Evolutionary conservation across 768 basidiomycete genomes (phyloP), one percentile per base, ranked within the genome.

Genomic region (Mycena indigotica): DNA sequence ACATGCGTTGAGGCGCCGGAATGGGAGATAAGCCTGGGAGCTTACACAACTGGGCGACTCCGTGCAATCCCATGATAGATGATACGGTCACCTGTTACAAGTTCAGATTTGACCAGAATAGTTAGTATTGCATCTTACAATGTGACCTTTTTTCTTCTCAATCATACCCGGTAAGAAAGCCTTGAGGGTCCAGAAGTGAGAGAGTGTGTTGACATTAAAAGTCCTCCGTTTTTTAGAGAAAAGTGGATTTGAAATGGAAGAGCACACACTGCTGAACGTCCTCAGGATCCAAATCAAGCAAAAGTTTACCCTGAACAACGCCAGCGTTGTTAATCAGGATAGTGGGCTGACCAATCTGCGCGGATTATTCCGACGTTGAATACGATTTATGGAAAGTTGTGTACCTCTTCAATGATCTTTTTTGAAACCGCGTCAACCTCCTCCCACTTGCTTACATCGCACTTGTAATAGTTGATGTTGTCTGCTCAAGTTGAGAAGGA

Each of bases 311-410:
- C 73, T 95, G 91, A 24, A 91, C 92, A 56, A 97, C 86, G 19
- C 95, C 97, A 0, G 96, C 97, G 68, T 96, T 98, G 75, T 98
- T 98, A 65, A 99, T 78, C 23, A 99, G 75, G 35, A 98, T 81
- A 0, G 97, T 97, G 0, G 92, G 92, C 57, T 90, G 81, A 3
- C 93, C 95, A 52, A 96, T 79, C 92, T 95, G 64, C 28, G 13
- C 25, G 23, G 52, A 44, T 25, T 39, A 28, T 16, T 49, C 21
- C 19, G 29, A 28, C 23, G 30, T 50, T 2, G 35, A 44, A 29
- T 21, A 26, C 21, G 29, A 5, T 10, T 25, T 41, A 5, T 23
- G 49, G 15, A 50, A 3, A 50, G 17, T 39, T 10, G 28, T 73
- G 61, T 58, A 93, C 93, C 79, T 98, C 95, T 67, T 90, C 81